These are phyloP conservation scores for Trametes cubensis DNA, from an alignment of 768 basidiomycete genomes.

Conservation along the genomic window DNA sequence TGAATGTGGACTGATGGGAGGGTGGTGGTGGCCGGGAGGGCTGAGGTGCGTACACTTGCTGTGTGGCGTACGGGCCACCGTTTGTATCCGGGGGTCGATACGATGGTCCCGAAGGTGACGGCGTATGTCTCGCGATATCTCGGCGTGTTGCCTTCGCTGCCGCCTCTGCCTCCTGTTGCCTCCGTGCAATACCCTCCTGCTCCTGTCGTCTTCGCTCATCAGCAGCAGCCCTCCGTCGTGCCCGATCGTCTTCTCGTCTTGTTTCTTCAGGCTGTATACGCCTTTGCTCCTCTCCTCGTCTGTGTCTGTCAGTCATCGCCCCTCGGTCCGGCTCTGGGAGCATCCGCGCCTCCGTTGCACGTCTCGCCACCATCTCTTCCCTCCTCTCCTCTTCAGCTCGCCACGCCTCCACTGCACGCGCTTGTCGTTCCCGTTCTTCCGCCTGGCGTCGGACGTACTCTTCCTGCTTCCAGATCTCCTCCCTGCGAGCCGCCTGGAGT, in stretches of 20 bases:
- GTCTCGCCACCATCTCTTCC: slow-evolving; percentile 25
- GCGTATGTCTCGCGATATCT: slow-evolving; percentile 22
- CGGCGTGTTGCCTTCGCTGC: slow-evolving; percentile 34
- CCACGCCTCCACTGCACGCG: slow-evolving; percentile 27
- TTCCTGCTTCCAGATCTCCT: slow-evolving; percentile 41
- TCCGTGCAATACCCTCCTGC: slow-evolving; percentile 56
- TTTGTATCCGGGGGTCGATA: slow-evolving; percentile 15
- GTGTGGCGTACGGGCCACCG: slow-evolving; percentile 17
- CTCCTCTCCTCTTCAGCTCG: slow-evolving; percentile 23
- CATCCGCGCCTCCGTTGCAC: slow-evolving; percentile 26
- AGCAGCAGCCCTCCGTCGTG: slow-evolving; percentile 28
- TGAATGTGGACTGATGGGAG: slow-evolving; percentile 39
- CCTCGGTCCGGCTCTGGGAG: slow-evolving; percentile 30
- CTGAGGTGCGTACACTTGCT: slow-evolving; percentile 34
- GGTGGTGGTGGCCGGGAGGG: slow-evolving; percentile 30
- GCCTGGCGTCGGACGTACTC: slow-evolving; percentile 27
- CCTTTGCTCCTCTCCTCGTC: slow-evolving; percentile 38
- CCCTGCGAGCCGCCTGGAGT: slow-evolving; percentile 39
- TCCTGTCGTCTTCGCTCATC: slow-evolving; percentile 45
- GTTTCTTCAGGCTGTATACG: slow-evolving; percentile 21
- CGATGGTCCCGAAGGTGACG: slow-evolving; percentile 13
- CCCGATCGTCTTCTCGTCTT: slow-evolving; percentile 25
- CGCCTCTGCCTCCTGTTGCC: slow-evolving; percentile 55
- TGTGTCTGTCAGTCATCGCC: slow-evolving; percentile 27
- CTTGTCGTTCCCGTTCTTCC: slow-evolving; percentile 28